Evolutionary conservation across 495 filamentous ascomycete species (phyloP).

Genomic region (Mycothermus thermophilus): DNA sequence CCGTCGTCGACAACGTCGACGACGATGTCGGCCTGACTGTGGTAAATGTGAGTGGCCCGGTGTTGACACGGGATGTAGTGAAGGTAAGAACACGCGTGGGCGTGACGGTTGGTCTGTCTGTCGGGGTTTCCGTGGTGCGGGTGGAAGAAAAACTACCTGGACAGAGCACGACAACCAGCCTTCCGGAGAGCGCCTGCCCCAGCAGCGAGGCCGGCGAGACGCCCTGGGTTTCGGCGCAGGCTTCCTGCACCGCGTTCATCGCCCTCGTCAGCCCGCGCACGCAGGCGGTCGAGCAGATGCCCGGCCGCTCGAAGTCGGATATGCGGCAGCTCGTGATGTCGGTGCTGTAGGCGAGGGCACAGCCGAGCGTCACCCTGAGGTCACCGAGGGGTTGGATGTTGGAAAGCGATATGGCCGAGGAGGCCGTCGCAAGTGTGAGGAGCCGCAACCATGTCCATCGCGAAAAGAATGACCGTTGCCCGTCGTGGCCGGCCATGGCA

Average conservation of each 20-base stretch:
- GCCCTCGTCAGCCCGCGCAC: slow-evolving; percentile 16
- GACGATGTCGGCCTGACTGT: not conserved
- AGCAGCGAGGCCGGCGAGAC: slow-evolving; percentile 20
- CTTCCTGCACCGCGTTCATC: slow-evolving; percentile 13
- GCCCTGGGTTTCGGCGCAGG: slow-evolving; percentile 17
- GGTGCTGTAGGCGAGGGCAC: slow-evolving; percentile 26
- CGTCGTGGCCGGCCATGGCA: slow-evolving; percentile 1
- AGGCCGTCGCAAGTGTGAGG: slow-evolving; percentile 20
- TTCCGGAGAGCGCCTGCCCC: slow-evolving; percentile 22
- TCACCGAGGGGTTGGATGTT: slow-evolving; percentile 27
- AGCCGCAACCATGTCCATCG: slow-evolving; percentile 14
- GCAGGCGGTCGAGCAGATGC: slow-evolving; percentile 23
- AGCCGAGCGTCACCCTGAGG: slow-evolving; percentile 20
- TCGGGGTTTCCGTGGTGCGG: slow-evolving; percentile 3
- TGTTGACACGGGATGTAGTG: too few relatives aligned
- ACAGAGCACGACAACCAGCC: slow-evolving; percentile 23
- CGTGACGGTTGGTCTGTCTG: too few relatives aligned
- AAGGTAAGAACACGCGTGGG: too few relatives aligned
- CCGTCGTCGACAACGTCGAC: not conserved
- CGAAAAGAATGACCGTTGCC: slow-evolving; percentile 1
- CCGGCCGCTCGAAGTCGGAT: slow-evolving; percentile 21
- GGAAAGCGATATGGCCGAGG: slow-evolving; percentile 26
- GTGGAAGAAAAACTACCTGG: slow-evolving; percentile 9
- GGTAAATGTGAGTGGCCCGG: too few relatives aligned
- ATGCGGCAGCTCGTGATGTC: slow-evolving; percentile 20